Percentiles rank a stretch among this genome's conserved stretches.
Evolutionary conservation across 78 protist genomes (phyloP).

Genomic region (Acrasis kona): DNA sequence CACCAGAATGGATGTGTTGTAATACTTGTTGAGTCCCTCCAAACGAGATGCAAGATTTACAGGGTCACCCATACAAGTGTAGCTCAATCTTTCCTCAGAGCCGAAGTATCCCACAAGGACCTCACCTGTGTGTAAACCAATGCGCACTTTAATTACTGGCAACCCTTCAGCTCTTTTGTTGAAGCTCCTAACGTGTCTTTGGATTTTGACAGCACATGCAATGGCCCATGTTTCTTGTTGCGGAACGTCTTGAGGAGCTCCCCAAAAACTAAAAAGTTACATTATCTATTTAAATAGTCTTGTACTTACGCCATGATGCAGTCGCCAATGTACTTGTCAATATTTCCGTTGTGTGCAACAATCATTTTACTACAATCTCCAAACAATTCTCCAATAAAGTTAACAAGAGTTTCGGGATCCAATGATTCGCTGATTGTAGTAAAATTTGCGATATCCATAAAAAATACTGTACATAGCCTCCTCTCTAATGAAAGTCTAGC

Average conservation of each 20-base stretch:
- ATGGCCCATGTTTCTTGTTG: background rate
- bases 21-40: slow-evolving; percentile 15
- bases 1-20: background rate
- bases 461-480: too few relatives aligned
- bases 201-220: background rate
- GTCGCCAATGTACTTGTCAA: slow-evolving; percentile 44
- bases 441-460: too few relatives aligned
- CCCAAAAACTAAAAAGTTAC: background rate
- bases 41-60: slow-evolving; percentile 37
- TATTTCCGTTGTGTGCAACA: slow-evolving; percentile 30
- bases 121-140: slow-evolving; percentile 33
- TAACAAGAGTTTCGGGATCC: too few relatives aligned
- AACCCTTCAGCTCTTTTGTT: too few relatives aligned
- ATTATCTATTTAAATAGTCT: too few relatives aligned
- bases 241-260: too few relatives aligned
- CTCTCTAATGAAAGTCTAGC: too few relatives aligned
- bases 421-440: too few relatives aligned
- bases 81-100: slow-evolving; percentile 11
- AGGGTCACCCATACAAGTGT: slow-evolving; percentile 26
- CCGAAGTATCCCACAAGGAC: slow-evolving; percentile 33
- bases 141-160: slow-evolving; percentile 15
- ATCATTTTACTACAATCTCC: too few relatives aligned
- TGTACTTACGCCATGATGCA: slow-evolving; percentile 19
- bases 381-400: too few relatives aligned
- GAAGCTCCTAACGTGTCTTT: too few relatives aligned